A percentile compares a stretch with the other conserved stretches of the same genome.
Conservation (phyloP, 2,329 filamentous ascomycete species). For the Xylaria sp. region DNA sequence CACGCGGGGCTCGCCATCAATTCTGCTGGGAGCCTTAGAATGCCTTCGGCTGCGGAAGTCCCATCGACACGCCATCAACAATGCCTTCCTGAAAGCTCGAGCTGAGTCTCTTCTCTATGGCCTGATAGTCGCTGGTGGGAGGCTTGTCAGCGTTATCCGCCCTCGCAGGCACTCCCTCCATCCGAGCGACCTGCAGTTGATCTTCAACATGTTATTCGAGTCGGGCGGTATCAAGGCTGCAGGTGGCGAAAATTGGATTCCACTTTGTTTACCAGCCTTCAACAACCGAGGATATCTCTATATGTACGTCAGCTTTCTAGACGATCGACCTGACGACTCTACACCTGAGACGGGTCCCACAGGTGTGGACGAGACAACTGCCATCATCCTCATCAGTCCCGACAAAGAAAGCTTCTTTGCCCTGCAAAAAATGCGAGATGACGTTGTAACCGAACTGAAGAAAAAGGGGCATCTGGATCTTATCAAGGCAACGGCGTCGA, state of each 20-base stretch:
- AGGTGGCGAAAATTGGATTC: constrained; percentile 95
- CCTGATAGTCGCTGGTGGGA: constrained; percentile 88
- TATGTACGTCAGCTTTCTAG: constrained; percentile 98
- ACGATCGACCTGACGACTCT: constrained; percentile 58
- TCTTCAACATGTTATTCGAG: constrained; percentile 99
- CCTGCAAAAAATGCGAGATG: constrained; percentile 74
- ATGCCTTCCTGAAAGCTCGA: constrained; percentile 78
- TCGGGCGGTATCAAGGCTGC: constrained; percentile 89
- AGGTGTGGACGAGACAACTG: constrained; percentile 78
- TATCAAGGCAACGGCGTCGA: constrained; percentile 73
- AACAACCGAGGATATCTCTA: constrained; percentile 97
- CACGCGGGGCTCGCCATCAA: constrained; percentile 87
- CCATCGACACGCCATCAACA: constrained; percentile 85
- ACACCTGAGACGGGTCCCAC: constrained; percentile 55
- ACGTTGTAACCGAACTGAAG: constrained; percentile 70
- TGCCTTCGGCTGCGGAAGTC: constrained; percentile 91
- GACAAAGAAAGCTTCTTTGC: constrained; percentile 94
- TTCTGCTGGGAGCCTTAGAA: constrained; percentile 86
- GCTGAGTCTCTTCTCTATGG: constrained; percentile 86
- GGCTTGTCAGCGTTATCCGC: constrained; percentile 91
- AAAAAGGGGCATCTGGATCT: constrained; percentile 76
- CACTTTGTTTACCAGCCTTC: constrained; percentile 92
- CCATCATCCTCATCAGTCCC: constrained; percentile 88
- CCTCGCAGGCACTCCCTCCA: constrained; percentile 95
- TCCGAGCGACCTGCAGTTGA: constrained; percentile 91